phyloP scores from a whole-genome alignment of 169 alveolate genomes.

The Plasmodium coatneyi region DNA sequence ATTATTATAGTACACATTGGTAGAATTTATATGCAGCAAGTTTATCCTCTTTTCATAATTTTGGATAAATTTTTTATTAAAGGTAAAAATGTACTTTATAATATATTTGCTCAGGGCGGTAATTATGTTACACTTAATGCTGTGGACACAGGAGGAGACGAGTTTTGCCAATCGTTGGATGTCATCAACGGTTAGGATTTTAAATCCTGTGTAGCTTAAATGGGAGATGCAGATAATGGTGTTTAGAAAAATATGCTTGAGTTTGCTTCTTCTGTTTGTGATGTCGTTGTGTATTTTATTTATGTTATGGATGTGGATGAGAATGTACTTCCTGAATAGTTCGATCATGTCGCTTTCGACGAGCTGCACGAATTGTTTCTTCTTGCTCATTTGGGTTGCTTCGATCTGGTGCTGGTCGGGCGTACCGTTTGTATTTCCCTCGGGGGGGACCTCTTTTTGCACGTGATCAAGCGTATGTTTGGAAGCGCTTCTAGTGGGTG shows the following conservation, averaged over 20 bases:
- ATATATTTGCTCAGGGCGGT: constrained; percentile 66
- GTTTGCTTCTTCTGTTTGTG: constrained; percentile 60
- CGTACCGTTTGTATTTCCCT: neutral
- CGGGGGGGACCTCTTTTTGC: neutral
- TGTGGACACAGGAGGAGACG: constrained; percentile 53
- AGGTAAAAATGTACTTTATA: constrained; percentile 62
- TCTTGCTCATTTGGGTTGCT: neutral
- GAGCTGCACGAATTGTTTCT: constrained; percentile 8
- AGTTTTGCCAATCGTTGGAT: constrained; percentile 37
- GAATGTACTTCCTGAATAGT: constrained; percentile 55
- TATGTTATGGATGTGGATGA: constrained; percentile 52
- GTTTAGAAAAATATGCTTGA: constrained; percentile 50
- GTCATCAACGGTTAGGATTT: constrained; percentile 44
- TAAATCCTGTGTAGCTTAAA: constrained; percentile 67
- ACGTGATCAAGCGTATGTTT: neutral
- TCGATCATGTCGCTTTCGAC: constrained; percentile 67
- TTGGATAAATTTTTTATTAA: constrained; percentile 67
- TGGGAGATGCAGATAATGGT: constrained; percentile 74
- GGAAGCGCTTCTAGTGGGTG: neutral
- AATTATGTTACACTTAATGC: constrained; percentile 67
- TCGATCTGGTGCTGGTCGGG: neutral
- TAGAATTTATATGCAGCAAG: constrained; percentile 55
- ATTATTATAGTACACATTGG: constrained; percentile 70
- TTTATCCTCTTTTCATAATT: constrained; percentile 72
- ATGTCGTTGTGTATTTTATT: constrained; percentile 48